Conservation (phyloP, 169 alveolate species). For the Babesia divergens region DNA sequence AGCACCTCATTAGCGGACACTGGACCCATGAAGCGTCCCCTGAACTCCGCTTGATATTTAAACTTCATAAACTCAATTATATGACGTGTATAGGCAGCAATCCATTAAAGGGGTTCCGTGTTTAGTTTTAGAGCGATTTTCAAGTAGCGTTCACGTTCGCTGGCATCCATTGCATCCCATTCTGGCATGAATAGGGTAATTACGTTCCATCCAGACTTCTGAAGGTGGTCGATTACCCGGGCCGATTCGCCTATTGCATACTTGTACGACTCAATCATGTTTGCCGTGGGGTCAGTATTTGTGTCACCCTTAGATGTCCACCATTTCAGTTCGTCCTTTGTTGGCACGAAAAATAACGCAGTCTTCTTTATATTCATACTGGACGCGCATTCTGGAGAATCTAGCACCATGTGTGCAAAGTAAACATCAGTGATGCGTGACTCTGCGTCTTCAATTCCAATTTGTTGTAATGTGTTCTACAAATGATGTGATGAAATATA, state of each 20-base stretch:
- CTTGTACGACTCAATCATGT: constrained; percentile 21
- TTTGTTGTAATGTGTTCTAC: constrained; percentile 9
- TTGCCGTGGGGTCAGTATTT: neutral
- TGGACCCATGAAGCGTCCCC: no score
- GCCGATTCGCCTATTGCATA: constrained; percentile 13
- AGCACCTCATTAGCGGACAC: no score
- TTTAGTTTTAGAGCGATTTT: neutral
- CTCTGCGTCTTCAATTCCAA: constrained; percentile 38
- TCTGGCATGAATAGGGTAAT: constrained; percentile 3
- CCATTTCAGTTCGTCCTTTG: constrained; percentile 19
- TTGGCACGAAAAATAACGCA: constrained; percentile 13
- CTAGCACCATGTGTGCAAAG: constrained; percentile 39
- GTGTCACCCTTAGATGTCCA: constrained; percentile 23
- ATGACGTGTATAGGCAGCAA: neutral
- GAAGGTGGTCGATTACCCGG: constrained; percentile 34
- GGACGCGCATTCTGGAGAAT: neutral
- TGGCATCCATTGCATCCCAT: constrained; percentile 19
- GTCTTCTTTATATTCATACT: neutral
- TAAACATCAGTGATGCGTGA: constrained; percentile 45
- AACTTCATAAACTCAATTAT: no score
- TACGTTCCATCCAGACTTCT: constrained; percentile 33
- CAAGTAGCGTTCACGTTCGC: neutral
- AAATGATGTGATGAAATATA: neutral
- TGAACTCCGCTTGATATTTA: no score
- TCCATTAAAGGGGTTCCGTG: neutral